These are phyloP conservation scores for Dentipellis fragilis DNA, from an alignment of 768 basidiomycete genomes.

Conservation along the genomic window DNA sequence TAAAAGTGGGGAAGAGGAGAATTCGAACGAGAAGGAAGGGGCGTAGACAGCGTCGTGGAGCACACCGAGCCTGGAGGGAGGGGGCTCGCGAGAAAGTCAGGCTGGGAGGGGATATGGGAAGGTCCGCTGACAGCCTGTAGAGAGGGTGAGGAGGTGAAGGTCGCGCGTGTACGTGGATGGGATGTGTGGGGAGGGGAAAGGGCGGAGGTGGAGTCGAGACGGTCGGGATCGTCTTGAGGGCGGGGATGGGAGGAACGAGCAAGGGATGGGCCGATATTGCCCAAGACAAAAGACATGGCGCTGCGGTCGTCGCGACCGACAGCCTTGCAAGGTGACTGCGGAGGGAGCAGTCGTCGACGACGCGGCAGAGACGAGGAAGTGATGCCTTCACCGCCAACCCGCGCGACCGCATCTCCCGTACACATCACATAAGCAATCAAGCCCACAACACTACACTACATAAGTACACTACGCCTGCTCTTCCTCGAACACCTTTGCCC, in stretches of 20 bases:
- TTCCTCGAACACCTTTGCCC: slow-evolving; percentile 50
- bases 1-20: slow-evolving; percentile 53
- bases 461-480: slow-evolving; percentile 27
- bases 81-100: background rate
- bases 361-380: background rate
- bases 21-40: slow-evolving; percentile 50
- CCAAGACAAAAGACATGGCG: background rate
- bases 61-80: slow-evolving; percentile 15
- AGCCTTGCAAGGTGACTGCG: background rate
- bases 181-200: background rate
- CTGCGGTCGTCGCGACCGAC: too few species aligned
- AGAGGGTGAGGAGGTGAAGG: background rate
- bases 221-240: background rate
- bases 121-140: background rate
- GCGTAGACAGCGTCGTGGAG: slow-evolving; percentile 30
- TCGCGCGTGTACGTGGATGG: slow-evolving; percentile 13
- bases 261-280: background rate
- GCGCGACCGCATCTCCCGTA: background rate
- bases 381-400: too few species aligned
- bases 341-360: background rate
- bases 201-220: background rate
- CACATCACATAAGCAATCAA: background rate
- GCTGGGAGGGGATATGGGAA: background rate
- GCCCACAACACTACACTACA: slow-evolving; percentile 14
- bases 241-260: background rate